Conservation (phyloP, 2,329 filamentous ascomycete species). For the Dothistroma septosporum region DNA sequence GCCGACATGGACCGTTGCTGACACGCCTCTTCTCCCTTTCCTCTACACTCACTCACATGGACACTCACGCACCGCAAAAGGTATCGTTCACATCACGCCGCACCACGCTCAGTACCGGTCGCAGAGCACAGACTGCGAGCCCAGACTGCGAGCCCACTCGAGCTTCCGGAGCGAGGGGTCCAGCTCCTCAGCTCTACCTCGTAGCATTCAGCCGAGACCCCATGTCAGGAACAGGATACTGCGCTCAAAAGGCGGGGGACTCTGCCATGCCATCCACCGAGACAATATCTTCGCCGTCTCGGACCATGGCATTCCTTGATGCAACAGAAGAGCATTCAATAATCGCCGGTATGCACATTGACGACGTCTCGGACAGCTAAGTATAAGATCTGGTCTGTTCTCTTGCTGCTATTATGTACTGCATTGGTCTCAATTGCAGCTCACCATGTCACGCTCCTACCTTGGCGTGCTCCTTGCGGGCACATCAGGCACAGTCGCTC, state of each 20-base stretch:
- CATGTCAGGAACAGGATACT: constrained; percentile 1
- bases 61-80: too few relatives aligned
- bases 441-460: background rate
- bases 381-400: background rate
- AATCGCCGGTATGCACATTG: background rate
- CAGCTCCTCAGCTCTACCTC: background rate
- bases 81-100: background rate
- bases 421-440: background rate
- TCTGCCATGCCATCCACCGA: background rate
- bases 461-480: background rate
- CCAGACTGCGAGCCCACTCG: background rate
- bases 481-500: constrained; percentile 1
- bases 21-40: background rate
- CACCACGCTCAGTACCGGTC: background rate
- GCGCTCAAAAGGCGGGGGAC: background rate
- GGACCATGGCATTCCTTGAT: background rate
- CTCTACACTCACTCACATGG: background rate
- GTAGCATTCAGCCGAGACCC: constrained; percentile 1
- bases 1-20: background rate
- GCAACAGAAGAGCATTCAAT: background rate
- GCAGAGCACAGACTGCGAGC: background rate
- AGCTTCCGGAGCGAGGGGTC: background rate
- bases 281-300: background rate
- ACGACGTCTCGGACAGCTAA: background rate
- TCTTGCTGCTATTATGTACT: background rate